phyloP scores from a whole-genome alignment of 139 green algal species.

The Nannochloris sp. region DNA sequence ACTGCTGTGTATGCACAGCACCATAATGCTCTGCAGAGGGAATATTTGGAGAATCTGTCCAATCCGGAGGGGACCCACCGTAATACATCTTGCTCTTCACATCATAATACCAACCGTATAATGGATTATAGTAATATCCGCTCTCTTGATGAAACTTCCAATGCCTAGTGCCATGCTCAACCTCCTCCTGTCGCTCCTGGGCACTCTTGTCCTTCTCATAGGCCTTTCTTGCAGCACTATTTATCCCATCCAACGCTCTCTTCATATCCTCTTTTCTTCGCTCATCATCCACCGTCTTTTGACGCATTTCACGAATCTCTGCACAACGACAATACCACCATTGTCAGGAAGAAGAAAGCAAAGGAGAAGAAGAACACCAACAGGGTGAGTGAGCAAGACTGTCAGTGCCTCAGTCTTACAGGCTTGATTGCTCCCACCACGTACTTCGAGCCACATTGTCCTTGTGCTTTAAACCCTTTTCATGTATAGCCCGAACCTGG shows the following conservation, averaged over 20 bases:
- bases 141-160: constrained; percentile 16
- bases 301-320: constrained; percentile 45
- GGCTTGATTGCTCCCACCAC: background rate
- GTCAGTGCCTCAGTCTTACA: background rate
- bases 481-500: constrained; percentile 30
- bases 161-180: background rate
- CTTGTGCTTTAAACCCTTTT: constrained; percentile 42
- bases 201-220: constrained; percentile 14
- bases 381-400: background rate
- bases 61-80: constrained; percentile 56
- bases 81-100: constrained; percentile 62
- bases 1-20: constrained; percentile 10
- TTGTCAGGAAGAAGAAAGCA: background rate
- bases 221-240: constrained; percentile 20
- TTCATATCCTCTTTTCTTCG: constrained; percentile 11
- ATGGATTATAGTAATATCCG: constrained; percentile 61
- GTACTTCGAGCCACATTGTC: constrained; percentile 40
- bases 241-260: constrained; percentile 25
- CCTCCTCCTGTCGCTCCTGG: background rate
- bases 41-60: constrained; percentile 44
- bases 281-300: constrained; percentile 25
- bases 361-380: no score
- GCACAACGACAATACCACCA: background rate
- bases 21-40: constrained; percentile 16
- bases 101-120: constrained; percentile 59